phyloP scores from a whole-genome alignment of 768 basidiomycete species.

The Candolleomyces efflorescens region DNA sequence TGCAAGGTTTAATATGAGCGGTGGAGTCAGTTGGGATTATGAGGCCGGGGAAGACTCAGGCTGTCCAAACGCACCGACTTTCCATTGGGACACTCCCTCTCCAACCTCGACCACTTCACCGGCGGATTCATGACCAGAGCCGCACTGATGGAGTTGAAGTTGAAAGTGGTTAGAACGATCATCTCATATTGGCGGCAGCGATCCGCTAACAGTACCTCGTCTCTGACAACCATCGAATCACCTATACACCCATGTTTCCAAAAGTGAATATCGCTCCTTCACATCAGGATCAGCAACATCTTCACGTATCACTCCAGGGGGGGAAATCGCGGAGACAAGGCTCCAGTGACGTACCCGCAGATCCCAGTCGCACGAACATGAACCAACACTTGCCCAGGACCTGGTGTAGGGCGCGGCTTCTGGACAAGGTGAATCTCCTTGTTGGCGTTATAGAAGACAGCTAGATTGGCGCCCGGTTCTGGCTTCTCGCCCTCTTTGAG shows the following conservation, averaged over 20 bases:
- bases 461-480: conserved; percentile 46
- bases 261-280: conserved; percentile 69
- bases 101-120: conserved; percentile 63
- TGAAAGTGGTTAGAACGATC: neutral
- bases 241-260: conserved; percentile 70
- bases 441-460: conserved; percentile 59
- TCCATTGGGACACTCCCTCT: conserved; percentile 64
- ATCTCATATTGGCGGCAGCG: neutral
- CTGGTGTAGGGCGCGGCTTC: conserved; percentile 56
- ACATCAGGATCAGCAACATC: neutral
- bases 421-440: conserved; percentile 66
- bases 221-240: conserved; percentile 66
- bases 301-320: too few relatives aligned
- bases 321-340: too few relatives aligned
- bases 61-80: conserved; percentile 35
- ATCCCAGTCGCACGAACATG: conserved; percentile 68
- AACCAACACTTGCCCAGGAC: conserved; percentile 60
- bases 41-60: neutral
- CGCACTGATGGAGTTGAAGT: conserved; percentile 38
- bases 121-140: conserved; percentile 68
- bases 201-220: conserved; percentile 42
- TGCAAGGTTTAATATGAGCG: conserved; percentile 10
- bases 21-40: neutral
- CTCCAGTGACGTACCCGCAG: conserved; percentile 59
- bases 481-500: conserved; percentile 47